Percentiles rank a stretch among this genome's conserved stretches.
Evolutionary conservation across 2,329 filamentous ascomycete species (phyloP).

Genomic region (Capronia coronata): DNA sequence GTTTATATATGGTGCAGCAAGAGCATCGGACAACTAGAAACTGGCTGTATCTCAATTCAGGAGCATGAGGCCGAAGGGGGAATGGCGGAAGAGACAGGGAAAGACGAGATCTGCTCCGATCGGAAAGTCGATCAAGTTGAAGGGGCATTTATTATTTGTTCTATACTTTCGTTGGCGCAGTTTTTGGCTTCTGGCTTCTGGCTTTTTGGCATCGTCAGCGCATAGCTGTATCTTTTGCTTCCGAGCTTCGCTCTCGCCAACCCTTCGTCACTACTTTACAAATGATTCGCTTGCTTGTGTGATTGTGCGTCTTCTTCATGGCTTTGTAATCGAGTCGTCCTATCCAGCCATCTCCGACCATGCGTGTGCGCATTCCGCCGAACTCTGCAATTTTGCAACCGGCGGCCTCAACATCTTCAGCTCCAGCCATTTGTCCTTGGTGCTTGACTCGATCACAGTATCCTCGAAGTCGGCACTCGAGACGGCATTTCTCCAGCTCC

Average conservation of each 20-base stretch:
- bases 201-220: too few relatives aligned
- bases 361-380: slow-evolving; percentile 16
- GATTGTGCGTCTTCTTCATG: slow-evolving; percentile 7
- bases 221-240: too few relatives aligned
- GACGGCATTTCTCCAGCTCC: slow-evolving; percentile 18
- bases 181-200: slow-evolving; percentile 3
- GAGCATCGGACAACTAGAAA: too few relatives aligned
- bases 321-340: slow-evolving; percentile 4
- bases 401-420: slow-evolving; percentile 9
- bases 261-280: slow-evolving; percentile 3
- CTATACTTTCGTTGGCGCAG: not conserved
- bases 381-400: slow-evolving; percentile 10
- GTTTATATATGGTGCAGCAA: too few relatives aligned
- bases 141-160: too few relatives aligned
- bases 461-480: slow-evolving; percentile 4
- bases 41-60: too few relatives aligned
- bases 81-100: too few relatives aligned
- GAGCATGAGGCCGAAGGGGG: too few relatives aligned
- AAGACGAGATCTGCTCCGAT: not conserved
- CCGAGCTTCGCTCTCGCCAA: slow-evolving; percentile 1
- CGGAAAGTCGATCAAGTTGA: too few relatives aligned
- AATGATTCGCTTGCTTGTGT: not conserved
- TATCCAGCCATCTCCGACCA: slow-evolving; percentile 4
- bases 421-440: slow-evolving; percentile 15
- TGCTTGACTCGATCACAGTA: slow-evolving; percentile 18